phyloP scores from a whole-genome alignment of 768 basidiomycete species.

The Trametopsis cervina region DNA sequence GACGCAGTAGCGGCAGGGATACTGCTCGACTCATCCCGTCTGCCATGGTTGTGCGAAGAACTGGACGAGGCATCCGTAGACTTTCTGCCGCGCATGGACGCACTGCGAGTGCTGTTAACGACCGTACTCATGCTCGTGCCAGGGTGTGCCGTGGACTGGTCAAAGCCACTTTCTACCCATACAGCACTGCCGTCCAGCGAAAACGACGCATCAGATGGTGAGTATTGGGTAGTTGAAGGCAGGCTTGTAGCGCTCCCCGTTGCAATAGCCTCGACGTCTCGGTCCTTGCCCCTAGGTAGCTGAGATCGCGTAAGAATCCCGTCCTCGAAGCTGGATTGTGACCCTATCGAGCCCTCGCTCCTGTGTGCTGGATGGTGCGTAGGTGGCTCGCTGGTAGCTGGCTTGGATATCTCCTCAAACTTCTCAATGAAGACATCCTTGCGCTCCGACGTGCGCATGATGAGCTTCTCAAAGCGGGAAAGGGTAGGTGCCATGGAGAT shows the following conservation, averaged over 20 bases:
- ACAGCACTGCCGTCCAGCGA: conserved; percentile 75
- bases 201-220: conserved; percentile 69
- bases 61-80: conserved; percentile 72
- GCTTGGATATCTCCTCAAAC: conserved; percentile 38
- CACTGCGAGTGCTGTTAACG: conserved; percentile 34
- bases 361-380: conserved; percentile 11
- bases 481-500: conserved; percentile 71
- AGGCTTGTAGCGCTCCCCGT: conserved; percentile 31
- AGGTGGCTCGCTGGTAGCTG: conserved; percentile 7
- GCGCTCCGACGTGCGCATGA: conserved; percentile 86
- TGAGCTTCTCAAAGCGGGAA: conserved; percentile 75
- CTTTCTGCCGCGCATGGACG: conserved; percentile 36
- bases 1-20: conserved; percentile 14
- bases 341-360: conserved; percentile 32
- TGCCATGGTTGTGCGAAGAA: conserved; percentile 34
- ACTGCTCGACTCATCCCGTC: conserved; percentile 14
- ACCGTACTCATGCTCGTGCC: conserved; percentile 12
- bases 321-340: conserved; percentile 67
- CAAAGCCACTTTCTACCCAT: conserved; percentile 66
- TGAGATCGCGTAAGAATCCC: conserved; percentile 43
- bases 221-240: conserved; percentile 32
- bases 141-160: conserved; percentile 25
- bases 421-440: conserved; percentile 91
- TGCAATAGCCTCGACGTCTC: conserved; percentile 8
- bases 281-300: conserved; percentile 15